Evolutionary conservation across 1,284 basidiomycete genomes (phyloP).

Genomic region (Mycosarcoma mackinlayi): DNA sequence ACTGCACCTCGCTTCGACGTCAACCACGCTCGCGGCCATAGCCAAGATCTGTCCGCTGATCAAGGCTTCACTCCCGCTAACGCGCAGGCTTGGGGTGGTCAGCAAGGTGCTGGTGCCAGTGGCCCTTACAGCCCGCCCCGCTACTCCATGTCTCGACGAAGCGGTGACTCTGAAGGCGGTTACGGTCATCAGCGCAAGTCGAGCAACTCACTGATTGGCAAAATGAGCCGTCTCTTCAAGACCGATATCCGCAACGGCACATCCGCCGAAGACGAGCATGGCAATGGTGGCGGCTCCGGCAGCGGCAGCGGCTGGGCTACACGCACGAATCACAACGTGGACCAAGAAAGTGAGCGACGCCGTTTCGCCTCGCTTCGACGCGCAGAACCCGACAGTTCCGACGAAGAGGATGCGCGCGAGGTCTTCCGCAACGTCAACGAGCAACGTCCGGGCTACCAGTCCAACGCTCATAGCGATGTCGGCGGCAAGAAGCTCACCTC

Average conservation of each 20-base stretch:
- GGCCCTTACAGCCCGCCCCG: conserved; percentile 30
- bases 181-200: conserved; percentile 46
- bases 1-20: conserved; percentile 51
- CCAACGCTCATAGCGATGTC: conserved; percentile 40
- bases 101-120: conserved; percentile 8
- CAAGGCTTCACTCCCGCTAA: conserved; percentile 26
- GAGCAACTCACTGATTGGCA: conserved; percentile 58
- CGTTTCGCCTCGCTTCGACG: conserved; percentile 28
- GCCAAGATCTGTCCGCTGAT: conserved; percentile 21
- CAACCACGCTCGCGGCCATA: conserved; percentile 49
- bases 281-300: not conserved
- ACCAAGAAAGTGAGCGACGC: conserved; percentile 16
- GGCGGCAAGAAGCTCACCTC: conserved; percentile 47
- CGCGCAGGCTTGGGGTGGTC: conserved; percentile 2
- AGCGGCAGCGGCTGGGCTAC: conserved; percentile 38
- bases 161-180: conserved; percentile 38
- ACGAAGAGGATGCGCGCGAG: conserved; percentile 57
- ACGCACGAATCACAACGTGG: conserved; percentile 33
- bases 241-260: conserved; percentile 51
- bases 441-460: conserved; percentile 35
- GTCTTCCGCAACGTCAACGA: conserved; percentile 63
- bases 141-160: conserved; percentile 38
- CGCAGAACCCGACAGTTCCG: conserved; percentile 51
- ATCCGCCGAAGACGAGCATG: conserved; percentile 8
- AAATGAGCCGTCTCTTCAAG: conserved; percentile 65